phyloP scores from a whole-genome alignment of 306 rosid genomes.

The Dryas octopetala region DNA sequence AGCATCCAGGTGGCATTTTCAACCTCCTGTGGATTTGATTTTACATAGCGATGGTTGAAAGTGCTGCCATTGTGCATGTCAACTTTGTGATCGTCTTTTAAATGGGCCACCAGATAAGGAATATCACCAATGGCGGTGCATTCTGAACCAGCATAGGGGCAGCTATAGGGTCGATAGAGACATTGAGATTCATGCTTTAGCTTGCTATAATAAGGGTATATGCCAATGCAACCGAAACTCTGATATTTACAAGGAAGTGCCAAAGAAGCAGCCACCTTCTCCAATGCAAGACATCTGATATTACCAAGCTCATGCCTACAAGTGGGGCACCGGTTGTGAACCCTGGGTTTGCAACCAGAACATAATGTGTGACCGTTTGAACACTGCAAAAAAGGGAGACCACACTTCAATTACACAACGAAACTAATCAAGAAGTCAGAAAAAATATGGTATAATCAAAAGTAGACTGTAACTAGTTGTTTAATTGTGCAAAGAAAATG shows the following conservation, averaged over 20 bases:
- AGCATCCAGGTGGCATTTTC: conserved; percentile 99
- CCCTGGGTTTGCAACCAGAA: conserved; percentile 92
- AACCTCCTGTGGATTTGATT: conserved; percentile 93
- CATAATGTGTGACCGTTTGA: conserved; percentile 94
- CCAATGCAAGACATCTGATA: conserved; percentile 91
- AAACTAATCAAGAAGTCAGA: no score
- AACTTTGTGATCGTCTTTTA: conserved; percentile 89
- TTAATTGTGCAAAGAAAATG: no score
- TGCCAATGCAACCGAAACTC: conserved; percentile 73
- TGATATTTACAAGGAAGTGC: conserved; percentile 93
- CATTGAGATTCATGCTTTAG: conserved; percentile 90
- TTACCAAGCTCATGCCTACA: conserved; percentile 94
- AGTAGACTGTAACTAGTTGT: no score
- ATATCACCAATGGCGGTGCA: conserved; percentile 79
- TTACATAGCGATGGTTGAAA: conserved; percentile 93
- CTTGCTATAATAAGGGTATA: conserved; percentile 93
- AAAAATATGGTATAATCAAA: no score
- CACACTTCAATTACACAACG: background rate
- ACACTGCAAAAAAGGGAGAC: conserved; percentile 56
- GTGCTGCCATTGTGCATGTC: conserved; percentile 97
- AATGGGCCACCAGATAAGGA: conserved; percentile 74
- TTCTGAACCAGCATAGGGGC: conserved; percentile 97
- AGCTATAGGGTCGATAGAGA: conserved; percentile 69
- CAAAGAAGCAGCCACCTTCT: conserved; percentile 91
- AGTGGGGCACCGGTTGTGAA: conserved; percentile 94